Conservation (phyloP, 495 filamentous ascomycete species). For the Hyaloscypha bicolor region DNA sequence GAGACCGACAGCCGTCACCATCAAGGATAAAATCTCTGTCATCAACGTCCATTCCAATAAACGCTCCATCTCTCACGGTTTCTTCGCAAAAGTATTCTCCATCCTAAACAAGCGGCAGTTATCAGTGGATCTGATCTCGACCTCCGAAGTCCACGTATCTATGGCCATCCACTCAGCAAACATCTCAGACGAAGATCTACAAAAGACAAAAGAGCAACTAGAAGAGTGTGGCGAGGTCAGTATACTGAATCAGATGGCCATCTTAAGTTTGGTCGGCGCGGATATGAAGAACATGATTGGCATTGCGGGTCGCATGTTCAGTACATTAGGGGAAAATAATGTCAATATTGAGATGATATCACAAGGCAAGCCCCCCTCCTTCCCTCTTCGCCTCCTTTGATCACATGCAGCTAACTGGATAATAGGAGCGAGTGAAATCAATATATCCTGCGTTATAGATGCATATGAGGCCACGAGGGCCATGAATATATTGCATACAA, state of each 20-base stretch:
- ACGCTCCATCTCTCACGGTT: conserved; percentile 83
- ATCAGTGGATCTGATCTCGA: conserved; percentile 91
- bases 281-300: conserved; percentile 96
- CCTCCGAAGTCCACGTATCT: conserved; percentile 91
- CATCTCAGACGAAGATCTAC: conserved; percentile 64
- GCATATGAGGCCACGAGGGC: conserved; percentile 86
- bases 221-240: conserved; percentile 80
- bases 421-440: conserved; percentile 94
- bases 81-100: conserved; percentile 87
- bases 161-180: conserved; percentile 86
- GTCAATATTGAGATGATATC: conserved; percentile 98
- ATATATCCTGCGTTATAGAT: conserved; percentile 96
- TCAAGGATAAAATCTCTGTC: conserved; percentile 90
- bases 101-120: conserved; percentile 79
- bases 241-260: conserved; percentile 84
- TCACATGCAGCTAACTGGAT: conserved; percentile 11
- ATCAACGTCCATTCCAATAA: conserved; percentile 96
- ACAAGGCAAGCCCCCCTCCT: conserved; percentile 63
- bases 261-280: conserved; percentile 85
- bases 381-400: conserved; percentile 12
- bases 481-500: conserved; percentile 92
- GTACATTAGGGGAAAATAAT: conserved; percentile 81
- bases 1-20: conserved; percentile 89
- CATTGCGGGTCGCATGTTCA: conserved; percentile 87
- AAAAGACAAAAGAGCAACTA: conserved; percentile 69